These are phyloP conservation scores for Thamnidium elegans DNA, from an alignment of 192 early-diverging fungal genomes.

Conservation along the genomic window DNA sequence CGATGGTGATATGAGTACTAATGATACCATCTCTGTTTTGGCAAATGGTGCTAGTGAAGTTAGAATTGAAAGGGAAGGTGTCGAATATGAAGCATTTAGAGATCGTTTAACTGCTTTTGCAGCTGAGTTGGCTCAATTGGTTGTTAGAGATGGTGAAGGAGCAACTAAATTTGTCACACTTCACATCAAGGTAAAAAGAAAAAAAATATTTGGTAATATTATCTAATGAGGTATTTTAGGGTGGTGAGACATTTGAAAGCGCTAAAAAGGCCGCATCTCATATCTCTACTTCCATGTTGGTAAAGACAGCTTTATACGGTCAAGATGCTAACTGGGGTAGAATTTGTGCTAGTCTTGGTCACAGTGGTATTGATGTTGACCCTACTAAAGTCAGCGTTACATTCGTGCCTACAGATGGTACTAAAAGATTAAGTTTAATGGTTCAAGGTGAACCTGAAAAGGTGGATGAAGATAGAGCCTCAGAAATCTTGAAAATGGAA, in stretches of 20 bases:
- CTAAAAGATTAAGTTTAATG: conserved; percentile 65
- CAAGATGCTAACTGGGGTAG: conserved; percentile 99
- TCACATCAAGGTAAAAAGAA: conserved; percentile 61
- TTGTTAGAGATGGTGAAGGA: conserved; percentile 95
- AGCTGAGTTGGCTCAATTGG: conserved; percentile 80
- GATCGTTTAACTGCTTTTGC: conserved; percentile 78
- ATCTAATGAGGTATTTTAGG: conserved; percentile 35
- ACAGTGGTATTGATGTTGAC: conserved; percentile 63
- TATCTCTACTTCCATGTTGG: conserved; percentile 88
- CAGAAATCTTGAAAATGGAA: conserved; percentile 80
- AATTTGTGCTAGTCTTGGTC: conserved; percentile 38
- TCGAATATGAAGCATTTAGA: conserved; percentile 66
- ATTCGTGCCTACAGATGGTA: conserved; percentile 66
- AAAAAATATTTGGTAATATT: not conserved
- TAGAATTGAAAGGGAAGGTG: conserved; percentile 41
- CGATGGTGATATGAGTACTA: conserved; percentile 97
- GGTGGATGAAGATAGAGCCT: conserved; percentile 79
- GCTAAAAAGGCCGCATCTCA: conserved; percentile 82
- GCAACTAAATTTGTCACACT: conserved; percentile 97
- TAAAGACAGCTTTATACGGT: conserved; percentile 95
- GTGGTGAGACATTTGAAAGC: conserved; percentile 66
- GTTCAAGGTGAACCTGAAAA: conserved; percentile 76
- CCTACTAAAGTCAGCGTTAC: conserved; percentile 74
- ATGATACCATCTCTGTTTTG: conserved; percentile 88
- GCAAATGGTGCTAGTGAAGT: conserved; percentile 74